Evolutionary conservation across 2,329 filamentous ascomycete genomes (phyloP), one percentile per base, ranked within the genome.

Genomic region (Magnaporthiopsis incrustans): DNA sequence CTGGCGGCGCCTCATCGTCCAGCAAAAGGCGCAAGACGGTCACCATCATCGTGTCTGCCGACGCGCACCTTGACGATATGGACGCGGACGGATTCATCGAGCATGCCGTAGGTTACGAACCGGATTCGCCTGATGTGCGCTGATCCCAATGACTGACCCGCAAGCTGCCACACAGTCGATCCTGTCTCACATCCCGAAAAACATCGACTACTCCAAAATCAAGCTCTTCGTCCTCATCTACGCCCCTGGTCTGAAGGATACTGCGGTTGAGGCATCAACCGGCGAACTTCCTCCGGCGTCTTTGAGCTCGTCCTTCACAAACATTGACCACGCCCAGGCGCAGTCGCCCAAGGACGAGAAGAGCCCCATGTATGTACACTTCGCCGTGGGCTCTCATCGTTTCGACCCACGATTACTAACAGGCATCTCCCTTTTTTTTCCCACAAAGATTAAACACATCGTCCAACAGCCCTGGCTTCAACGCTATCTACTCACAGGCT

Each of bases 151-250:
- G 33, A 22, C 38, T 61, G 27, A 59, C 57, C 15, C 14, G 33
- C 15, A 1, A 35, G 30, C 30, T 18, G 18, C 32, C 64, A 38
- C 44, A n/a, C 44, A 93, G 90, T 92, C 90, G 33, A 90, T 98
- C 69, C 83, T 98, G 64, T 96, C 93, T 58, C 90, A 96, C 74
- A 90, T 98, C 61, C 91, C 92, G 53, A 85, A 88, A 67, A 85
- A 89, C 66, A 87, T 89, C 68, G 87, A 97, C 74, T 85, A 89
- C 67, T 85, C 86, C 60, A 86, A 82, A 67, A 86, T 89, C 68
- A 90, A 91, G 72, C 82, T 97, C 30, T 96, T 96, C 71, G 84
- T 98, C 65, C 82, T 98, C 68, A 94, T 98, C 72, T 97, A 97
- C 76, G 87, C 91, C 3, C 94, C 94, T 1, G 83, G 85, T 62